Base-by-base conservation (phyloP, 1,284 basidiomycete species). In the Puccinia coronata region DNA sequence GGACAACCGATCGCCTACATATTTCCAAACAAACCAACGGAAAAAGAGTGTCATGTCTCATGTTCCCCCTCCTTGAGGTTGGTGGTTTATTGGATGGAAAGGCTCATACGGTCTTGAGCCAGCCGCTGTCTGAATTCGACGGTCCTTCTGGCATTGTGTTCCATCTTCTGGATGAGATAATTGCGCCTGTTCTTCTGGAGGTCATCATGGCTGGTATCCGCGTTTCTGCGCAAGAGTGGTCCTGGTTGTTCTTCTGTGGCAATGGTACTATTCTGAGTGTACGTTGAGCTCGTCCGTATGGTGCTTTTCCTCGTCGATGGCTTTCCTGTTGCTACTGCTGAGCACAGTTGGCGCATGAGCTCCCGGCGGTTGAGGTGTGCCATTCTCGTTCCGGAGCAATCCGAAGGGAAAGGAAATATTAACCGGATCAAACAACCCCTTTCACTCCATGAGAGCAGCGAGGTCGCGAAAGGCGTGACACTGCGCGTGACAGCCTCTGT, bases 1-100 rank as follows among this genome's bases (percentile, higher is more conserved):
- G 57, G 89, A 88, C 82, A 95, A 90, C 41, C 89, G 87, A 82
- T 92, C 89, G 82, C 91, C 92, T 94, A 83, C 57, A 0, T 16
- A 23, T 53, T 39, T 69, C 11, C 9, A 67, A 67, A 16, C 41
- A 71, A 71, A 31, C 5, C 11, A 14, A 47, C 20, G 16, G 11
- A n/a, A 49, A 49, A 49, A 43, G 59, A 61, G 12, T 61, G 20
- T 14, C 39, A 69, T 9, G 43, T 49, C 39, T 41, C n/a, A 43
- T 41, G 14, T 14, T 47, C n/a, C 16, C 49, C 28, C n/a, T 70
- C 25, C n/a, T 72, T 20, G 12, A 39, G 49, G 28, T n/a, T n/a
- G n/a, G n/a, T n/a, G n/a, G n/a, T n/a, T n/a, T 14, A 51, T 43
- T 43, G 0, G 34, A 72, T 34, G 28, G n/a, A 36, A 31, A 73